These are phyloP conservation scores for Cercospora sesami DNA, from an alignment of 2,329 filamentous ascomycete species.

Conservation along the genomic window DNA sequence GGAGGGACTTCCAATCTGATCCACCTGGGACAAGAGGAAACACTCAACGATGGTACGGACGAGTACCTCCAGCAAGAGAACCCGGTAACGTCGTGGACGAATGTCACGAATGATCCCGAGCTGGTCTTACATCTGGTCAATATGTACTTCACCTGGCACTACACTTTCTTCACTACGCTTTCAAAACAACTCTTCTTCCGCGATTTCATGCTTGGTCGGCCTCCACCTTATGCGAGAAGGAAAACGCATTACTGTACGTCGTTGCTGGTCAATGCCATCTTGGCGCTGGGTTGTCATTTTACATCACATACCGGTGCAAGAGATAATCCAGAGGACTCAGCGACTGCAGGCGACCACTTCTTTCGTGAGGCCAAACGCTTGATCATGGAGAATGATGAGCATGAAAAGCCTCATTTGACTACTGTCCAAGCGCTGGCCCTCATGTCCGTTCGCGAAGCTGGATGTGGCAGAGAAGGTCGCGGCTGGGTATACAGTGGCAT, in stretches of 20 bases:
- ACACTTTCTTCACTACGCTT: slow-evolving; percentile 89
- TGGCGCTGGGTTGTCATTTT: slow-evolving; percentile 91
- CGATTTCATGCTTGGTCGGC: slow-evolving; percentile 75
- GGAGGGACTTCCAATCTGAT: slow-evolving; percentile 93
- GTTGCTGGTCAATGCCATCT: slow-evolving; percentile 87
- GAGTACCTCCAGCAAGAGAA: slow-evolving; percentile 59
- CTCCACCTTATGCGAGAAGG: slow-evolving; percentile 49
- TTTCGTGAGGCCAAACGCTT: slow-evolving; percentile 90
- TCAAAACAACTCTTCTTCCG: slow-evolving; percentile 83
- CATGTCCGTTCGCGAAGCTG: slow-evolving; percentile 95
- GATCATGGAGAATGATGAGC: slow-evolving; percentile 87
- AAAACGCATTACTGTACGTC: slow-evolving; percentile 80
- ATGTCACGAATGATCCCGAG: slow-evolving; percentile 74
- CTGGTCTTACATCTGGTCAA: slow-evolving; percentile 85
- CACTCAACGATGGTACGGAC: slow-evolving; percentile 40
- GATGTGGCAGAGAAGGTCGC: slow-evolving; percentile 88
- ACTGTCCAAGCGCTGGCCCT: slow-evolving; percentile 91
- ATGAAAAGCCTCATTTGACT: slow-evolving; percentile 81
- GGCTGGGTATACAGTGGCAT: slow-evolving; percentile 99
- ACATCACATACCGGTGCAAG: slow-evolving; percentile 73
- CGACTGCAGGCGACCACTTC: slow-evolving; percentile 92
- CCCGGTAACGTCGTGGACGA: slow-evolving; percentile 82
- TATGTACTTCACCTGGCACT: slow-evolving; percentile 99
- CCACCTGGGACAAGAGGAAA: slow-evolving; percentile 62
- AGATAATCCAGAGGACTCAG: slow-evolving; percentile 68